Conservation (phyloP, 1,284 basidiomycete species). For the Pterulicium gracile region DNA sequence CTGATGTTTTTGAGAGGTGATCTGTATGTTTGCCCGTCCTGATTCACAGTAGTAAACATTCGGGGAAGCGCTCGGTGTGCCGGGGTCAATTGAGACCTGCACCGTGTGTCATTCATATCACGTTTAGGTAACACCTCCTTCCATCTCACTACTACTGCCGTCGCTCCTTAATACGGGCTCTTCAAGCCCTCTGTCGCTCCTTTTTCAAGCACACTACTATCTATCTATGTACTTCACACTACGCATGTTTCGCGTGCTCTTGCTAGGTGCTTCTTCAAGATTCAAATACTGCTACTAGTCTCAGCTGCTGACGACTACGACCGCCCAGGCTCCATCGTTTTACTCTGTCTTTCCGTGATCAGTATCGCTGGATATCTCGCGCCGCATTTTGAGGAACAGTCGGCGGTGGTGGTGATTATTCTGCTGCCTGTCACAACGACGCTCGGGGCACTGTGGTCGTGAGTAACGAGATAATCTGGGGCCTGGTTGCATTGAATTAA, state of each 20-base stretch:
- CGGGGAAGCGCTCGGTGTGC: too few relatives aligned
- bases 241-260: not conserved
- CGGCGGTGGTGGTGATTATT: not conserved
- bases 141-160: not conserved
- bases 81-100: too few relatives aligned
- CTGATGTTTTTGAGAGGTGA: too few relatives aligned
- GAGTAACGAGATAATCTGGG: not conserved
- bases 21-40: too few relatives aligned
- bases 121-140: too few relatives aligned
- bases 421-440: not conserved
- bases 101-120: too few relatives aligned
- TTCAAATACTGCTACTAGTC: not conserved
- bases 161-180: not conserved
- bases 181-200: not conserved
- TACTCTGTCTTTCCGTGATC: not conserved
- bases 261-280: too few relatives aligned
- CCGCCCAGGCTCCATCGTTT: not conserved
- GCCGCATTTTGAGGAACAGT: not conserved
- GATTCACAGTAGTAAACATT: too few relatives aligned
- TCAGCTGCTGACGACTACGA: not conserved
- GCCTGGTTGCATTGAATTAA: not conserved
- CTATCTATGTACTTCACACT: constrained; percentile 1
- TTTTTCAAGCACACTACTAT: not conserved
- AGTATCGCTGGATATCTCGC: not conserved
- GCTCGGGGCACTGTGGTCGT: not conserved